Conservation (phyloP, 1,284 basidiomycete species). For the Jaminaea rosea region DNA sequence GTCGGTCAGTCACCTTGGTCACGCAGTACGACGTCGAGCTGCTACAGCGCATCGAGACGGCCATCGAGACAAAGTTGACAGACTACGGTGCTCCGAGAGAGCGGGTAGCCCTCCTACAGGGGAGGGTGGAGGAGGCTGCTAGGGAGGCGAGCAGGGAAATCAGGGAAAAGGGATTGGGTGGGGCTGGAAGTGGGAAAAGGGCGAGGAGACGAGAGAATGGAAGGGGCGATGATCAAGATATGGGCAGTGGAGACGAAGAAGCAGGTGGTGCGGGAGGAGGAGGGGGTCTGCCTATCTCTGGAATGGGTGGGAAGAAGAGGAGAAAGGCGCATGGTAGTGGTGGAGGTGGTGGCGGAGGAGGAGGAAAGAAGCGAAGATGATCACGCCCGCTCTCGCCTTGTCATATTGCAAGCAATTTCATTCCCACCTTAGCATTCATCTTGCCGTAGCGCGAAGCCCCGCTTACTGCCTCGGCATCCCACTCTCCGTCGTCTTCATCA, state of each 20-base stretch:
- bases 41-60: conserved; percentile 71
- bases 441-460: too few species aligned
- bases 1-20: conserved; percentile 90
- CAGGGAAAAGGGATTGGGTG: conserved; percentile 35
- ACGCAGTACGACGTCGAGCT: conserved; percentile 98
- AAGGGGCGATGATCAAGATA: conserved; percentile 23
- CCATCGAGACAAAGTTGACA: conserved; percentile 85
- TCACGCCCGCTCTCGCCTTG: too few species aligned
- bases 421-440: too few species aligned
- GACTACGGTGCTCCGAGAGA: conserved; percentile 78
- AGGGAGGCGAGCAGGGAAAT: conserved; percentile 69
- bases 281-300: too few species aligned
- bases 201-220: conserved; percentile 26
- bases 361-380: conserved; percentile 1
- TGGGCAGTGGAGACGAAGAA: conserved; percentile 44
- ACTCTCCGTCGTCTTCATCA: conserved; percentile 8
- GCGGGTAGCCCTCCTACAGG: conserved; percentile 75
- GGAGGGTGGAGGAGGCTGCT: conserved; percentile 81
- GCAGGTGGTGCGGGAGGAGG: conserved; percentile 3
- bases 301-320: conserved; percentile 5
- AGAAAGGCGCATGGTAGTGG: conserved; percentile 1
- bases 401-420: too few species aligned
- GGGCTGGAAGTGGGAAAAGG: conserved; percentile 32
- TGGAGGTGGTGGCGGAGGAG: background rate
- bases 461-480: conserved; percentile 7